Evolutionary conservation across 78 protist genomes (phyloP).

Genomic region (slime mould (Dictyostelium discoideum)): DNA sequence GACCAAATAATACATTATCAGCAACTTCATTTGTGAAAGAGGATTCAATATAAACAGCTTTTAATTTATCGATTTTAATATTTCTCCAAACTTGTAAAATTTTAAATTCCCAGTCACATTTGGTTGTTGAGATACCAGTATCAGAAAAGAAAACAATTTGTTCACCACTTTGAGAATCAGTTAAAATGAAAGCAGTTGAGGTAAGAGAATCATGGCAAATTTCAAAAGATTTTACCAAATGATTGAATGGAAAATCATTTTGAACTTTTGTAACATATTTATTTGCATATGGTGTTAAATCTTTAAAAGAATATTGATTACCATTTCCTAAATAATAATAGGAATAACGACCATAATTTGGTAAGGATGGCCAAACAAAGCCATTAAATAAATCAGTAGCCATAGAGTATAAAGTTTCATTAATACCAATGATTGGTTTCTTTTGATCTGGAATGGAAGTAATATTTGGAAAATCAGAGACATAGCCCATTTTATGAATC

Average conservation of each 20-base stretch:
- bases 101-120: constrained; percentile 34
- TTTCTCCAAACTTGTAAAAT: constrained; percentile 30
- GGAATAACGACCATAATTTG: not conserved
- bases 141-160: constrained; percentile 58
- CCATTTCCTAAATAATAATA: not conserved
- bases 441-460: not conserved
- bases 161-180: constrained; percentile 4
- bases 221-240: not conserved
- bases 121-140: constrained; percentile 33
- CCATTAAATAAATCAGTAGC: not conserved
- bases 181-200: constrained; percentile 37
- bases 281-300: not conserved
- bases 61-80: constrained; percentile 30
- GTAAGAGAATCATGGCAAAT: constrained; percentile 28
- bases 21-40: constrained; percentile 10
- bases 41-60: constrained; percentile 12
- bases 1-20: constrained; percentile 20
- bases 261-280: not conserved
- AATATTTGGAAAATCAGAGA: not conserved
- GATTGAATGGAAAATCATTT: constrained; percentile 2
- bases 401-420: not conserved
- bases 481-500: not conserved
- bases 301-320: not conserved
- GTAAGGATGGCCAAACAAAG: not conserved
- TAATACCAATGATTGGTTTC: not conserved